A percentile compares a stretch with the other conserved stretches of the same genome.
phyloP scores from a whole-genome alignment of 192 early-diverging fungal genomes.

The Radiomyces spectabilis region DNA sequence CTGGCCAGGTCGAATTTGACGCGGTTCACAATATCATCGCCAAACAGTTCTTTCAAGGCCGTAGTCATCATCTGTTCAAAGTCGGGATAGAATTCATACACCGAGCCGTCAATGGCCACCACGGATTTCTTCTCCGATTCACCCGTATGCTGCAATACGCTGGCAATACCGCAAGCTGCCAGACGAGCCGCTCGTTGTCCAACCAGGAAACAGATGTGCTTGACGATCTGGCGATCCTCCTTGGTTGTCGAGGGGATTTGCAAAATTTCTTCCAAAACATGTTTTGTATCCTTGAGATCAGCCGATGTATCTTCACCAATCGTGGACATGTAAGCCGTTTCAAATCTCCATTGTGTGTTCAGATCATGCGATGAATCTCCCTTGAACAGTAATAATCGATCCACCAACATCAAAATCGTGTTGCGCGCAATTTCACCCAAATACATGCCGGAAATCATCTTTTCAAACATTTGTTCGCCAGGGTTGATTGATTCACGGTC shows the following conservation, averaged over 20 bases:
- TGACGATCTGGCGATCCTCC: conserved; percentile 72
- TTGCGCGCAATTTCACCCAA: conserved; percentile 84
- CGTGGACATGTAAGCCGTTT: conserved; percentile 65
- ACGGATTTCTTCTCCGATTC: background rate
- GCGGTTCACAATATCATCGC: conserved; percentile 51
- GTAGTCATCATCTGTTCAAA: conserved; percentile 75
- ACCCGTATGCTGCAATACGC: conserved; percentile 57
- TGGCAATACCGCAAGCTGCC: conserved; percentile 61
- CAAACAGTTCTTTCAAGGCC: conserved; percentile 68
- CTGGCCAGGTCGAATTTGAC: conserved; percentile 62
- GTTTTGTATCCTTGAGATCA: conserved; percentile 51
- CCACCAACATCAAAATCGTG: conserved; percentile 70
- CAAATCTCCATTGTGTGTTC: conserved; percentile 69
- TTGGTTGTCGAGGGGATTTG: conserved; percentile 59
- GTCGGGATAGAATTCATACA: conserved; percentile 72
- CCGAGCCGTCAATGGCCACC: conserved; percentile 58
- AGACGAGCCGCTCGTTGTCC: conserved; percentile 82
- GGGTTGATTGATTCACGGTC: conserved; percentile 81
- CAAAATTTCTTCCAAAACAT: conserved; percentile 66
- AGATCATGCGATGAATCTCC: conserved; percentile 53
- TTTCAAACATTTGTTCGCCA: conserved; percentile 81
- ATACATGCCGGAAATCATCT: conserved; percentile 93
- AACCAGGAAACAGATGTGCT: conserved; percentile 68
- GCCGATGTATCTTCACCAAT: conserved; percentile 60
- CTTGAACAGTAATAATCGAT: conserved; percentile 65